phyloP scores from a whole-genome alignment of 1,284 basidiomycete species.

The Puccinia novopanici region DNA sequence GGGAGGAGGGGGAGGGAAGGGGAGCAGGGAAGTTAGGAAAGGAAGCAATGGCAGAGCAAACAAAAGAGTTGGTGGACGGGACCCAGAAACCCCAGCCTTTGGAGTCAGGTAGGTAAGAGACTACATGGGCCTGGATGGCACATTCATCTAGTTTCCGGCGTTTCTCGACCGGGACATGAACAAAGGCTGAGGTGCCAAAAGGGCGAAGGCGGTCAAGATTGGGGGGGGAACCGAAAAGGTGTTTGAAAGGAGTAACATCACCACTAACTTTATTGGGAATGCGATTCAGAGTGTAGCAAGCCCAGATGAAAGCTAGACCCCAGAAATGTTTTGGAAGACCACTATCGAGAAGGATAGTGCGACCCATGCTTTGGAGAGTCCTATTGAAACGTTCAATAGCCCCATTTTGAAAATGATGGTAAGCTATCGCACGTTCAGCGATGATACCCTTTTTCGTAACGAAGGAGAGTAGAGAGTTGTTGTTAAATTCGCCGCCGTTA shows the following conservation, averaged over 20 bases:
- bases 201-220: too few species aligned
- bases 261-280: neutral
- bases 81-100: constrained; percentile 12
- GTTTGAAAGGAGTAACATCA: neutral
- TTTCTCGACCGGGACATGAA: too few species aligned
- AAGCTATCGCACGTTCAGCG: neutral
- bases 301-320: neutral
- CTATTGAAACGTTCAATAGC: neutral
- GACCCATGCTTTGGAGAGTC: neutral
- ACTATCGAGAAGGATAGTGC: neutral
- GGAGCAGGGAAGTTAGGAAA: neutral
- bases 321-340: too few species aligned
- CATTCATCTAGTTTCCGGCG: too few species aligned
- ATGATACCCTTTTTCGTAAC: neutral
- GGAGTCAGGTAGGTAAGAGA: neutral
- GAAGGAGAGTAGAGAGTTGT: neutral
- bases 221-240: neutral
- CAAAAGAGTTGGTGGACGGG: neutral
- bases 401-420: too few species aligned
- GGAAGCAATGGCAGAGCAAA: neutral
- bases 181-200: too few species aligned
- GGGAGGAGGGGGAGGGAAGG: too few species aligned
- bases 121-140: too few species aligned
- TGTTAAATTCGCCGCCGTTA: constrained; percentile 11
- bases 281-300: constrained; percentile 1